phyloP scores from a whole-genome alignment of 495 filamentous ascomycete genomes.

The Penicillium pulvis region DNA sequence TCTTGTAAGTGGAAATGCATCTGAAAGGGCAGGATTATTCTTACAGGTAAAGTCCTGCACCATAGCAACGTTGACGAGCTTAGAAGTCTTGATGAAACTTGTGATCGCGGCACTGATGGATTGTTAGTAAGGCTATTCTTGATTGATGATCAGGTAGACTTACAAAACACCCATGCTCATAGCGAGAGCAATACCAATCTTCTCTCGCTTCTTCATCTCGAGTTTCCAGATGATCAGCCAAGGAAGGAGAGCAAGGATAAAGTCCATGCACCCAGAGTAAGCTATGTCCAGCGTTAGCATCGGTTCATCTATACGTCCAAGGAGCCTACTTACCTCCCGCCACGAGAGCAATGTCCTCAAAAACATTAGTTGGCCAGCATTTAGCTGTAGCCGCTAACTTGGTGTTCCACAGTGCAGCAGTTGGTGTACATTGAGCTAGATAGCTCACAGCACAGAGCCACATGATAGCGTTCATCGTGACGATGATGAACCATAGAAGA shows the following conservation, averaged over 20 bases:
- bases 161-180: slow-evolving; percentile 34
- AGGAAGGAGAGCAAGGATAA: slow-evolving; percentile 28
- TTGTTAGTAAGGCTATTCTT: not conserved
- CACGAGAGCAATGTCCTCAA: slow-evolving; percentile 24
- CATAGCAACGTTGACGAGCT: slow-evolving; percentile 20
- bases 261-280: slow-evolving; percentile 31
- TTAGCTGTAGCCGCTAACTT: slow-evolving; percentile 21
- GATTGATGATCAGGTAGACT: not conserved
- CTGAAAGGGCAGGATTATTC: not conserved
- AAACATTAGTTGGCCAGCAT: slow-evolving; percentile 26
- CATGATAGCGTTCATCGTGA: slow-evolving; percentile 30
- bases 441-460: slow-evolving; percentile 26
- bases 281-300: slow-evolving; percentile 9
- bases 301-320: not conserved
- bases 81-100: slow-evolving; percentile 29
- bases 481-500: slow-evolving; percentile 29
- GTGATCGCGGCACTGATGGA: slow-evolving; percentile 21
- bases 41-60: slow-evolving; percentile 32
- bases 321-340: slow-evolving; percentile 19
- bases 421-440: slow-evolving; percentile 25
- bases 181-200: slow-evolving; percentile 28
- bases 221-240: slow-evolving; percentile 31
- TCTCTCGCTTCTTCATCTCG: slow-evolving; percentile 30
- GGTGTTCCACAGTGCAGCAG: slow-evolving; percentile 22
- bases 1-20: not conserved